Base-by-base conservation (phyloP, 129 eudicot species). In the Flaveria trinervia region DNA sequence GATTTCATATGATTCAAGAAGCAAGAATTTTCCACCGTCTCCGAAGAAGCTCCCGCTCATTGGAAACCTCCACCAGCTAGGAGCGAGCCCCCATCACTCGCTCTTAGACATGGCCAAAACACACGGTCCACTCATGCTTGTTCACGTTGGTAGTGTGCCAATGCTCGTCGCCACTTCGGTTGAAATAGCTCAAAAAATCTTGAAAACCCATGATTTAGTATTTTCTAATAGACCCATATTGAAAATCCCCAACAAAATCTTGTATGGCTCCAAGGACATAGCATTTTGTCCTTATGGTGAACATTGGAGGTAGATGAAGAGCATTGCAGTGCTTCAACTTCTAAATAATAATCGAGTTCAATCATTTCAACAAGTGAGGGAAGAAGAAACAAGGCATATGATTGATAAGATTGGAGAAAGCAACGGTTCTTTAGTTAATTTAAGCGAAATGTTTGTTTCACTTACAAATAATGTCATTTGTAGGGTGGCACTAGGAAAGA, bases 51-150 rank as follows among this genome's bases (percentile, higher is more conserved):
- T 86, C 22, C 89, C 89, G 20, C 20, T 86, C 46, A 68, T 86
- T 0, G 89, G 89, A 52, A 71, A 86, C 79, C 82, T 86, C 17
- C 88, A 77, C 73, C 79, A 81, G n/a, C 48, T 86, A 2, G 88
- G 91, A 26, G n/a, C 51, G 2, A 15, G 3, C 33, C 74, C 87
- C 15, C 84, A 74, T 60, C 84, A 77, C n/a, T 77, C 80, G 5
- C 79, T 83, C 49, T 13, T 10, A 3, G 67, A 76, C 23, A 25
- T 82, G 67, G 59, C 86, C 15, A 33, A 62, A 16, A 55, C 43
- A 15, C 79, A 85, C 33, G 86, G 89, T 8, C 86, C 83, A 1
- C 18, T 80, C 43, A 77, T 86, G 81, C 72, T 80, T 26, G 75
- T 83, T 22, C 83, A 86, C 43, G 0, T 83, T 0, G 90, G 87